Evolutionary conservation across 352 stramenopile species (phyloP), one percentile per base, ranked within the genome.

Genomic region (Elongisporangium senticosum): DNA sequence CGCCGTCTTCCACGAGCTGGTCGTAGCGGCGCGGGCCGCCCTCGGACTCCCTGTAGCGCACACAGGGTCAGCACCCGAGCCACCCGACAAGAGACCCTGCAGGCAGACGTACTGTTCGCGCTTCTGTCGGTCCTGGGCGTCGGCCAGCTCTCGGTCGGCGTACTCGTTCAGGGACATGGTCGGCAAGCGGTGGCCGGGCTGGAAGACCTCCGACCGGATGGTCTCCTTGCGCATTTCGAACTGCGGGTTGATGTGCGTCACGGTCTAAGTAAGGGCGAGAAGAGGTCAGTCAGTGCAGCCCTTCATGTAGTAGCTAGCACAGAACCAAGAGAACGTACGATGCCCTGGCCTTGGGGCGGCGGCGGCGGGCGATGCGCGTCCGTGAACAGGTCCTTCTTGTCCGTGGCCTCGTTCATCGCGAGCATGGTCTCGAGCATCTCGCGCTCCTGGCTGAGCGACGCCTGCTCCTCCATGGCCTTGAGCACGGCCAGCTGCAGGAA

Each of bases 141-240:
- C 83, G 17, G 71, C 74, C 37, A 93, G 61, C 72, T 98, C 90
- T 4, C 75, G 72, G 47, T 98, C 87, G 6, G 79, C 96, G 56
- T 98, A 89, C 66, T 98, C 93, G 53, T 97, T 85, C 15, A 99
- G 68, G 49, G 89, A 90, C 90, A 98, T 98, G 19, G 96, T 99
- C 15, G 96, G 96, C 55, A 97, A 79, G 55, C 95, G 96, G 74
- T 98, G 96, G n/a, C 87, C 88, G 23, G 96, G 95, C 65, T 96
- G 83, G 77, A 99, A 99, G 20, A 99, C 95, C 8, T 79, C 61
- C 40, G 83, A 89, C 15, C 80, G 79, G 58, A 97, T 74, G n/a
- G 75, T 86, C 63, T 97, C 86, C n/a, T 80, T 79, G n/a, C 74
- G 72, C 79, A 95, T 94, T 58, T 92, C 79, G 62, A 96, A 87